Evolutionary conservation across 805 yeast species (phyloP).

Genomic region (Hanseniaspora singularis): DNA sequence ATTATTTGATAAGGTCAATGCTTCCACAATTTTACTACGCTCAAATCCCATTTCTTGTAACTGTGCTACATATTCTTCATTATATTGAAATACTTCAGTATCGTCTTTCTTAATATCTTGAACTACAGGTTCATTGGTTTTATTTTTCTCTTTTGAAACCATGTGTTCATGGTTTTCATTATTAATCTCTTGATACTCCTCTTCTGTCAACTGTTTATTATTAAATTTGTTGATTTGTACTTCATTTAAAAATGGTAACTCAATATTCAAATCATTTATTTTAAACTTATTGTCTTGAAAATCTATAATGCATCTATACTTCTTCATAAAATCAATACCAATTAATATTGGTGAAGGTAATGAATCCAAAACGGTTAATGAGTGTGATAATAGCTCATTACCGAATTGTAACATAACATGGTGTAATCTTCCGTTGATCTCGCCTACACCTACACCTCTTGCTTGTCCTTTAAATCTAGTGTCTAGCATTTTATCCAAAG

Average conservation of each 20-base stretch:
- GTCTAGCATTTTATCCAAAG: constrained; percentile 63
- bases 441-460: constrained; percentile 75
- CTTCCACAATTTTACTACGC: constrained; percentile 18
- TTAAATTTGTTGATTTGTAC: constrained; percentile 45
- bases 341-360: constrained; percentile 47
- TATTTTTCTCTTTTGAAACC: background rate
- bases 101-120: background rate
- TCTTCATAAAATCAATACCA: constrained; percentile 83
- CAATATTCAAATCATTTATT: constrained; percentile 48
- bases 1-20: constrained; percentile 4
- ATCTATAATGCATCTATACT: constrained; percentile 77
- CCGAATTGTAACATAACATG: constrained; percentile 78
- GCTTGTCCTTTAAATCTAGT: constrained; percentile 71
- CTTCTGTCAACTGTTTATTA: constrained; percentile 19
- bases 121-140: background rate
- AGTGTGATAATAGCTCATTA: constrained; percentile 48
- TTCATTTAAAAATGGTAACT: constrained; percentile 62
- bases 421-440: constrained; percentile 74
- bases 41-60: constrained; percentile 30
- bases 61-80: constrained; percentile 15
- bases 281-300: constrained; percentile 50
- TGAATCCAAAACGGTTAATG: constrained; percentile 62
- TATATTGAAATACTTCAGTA: constrained; percentile 1
- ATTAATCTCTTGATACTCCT: constrained; percentile 17
- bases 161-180: background rate